Evolutionary conservation across 1,284 basidiomycete species (phyloP).

Genomic region (Xanthoconium separans): DNA sequence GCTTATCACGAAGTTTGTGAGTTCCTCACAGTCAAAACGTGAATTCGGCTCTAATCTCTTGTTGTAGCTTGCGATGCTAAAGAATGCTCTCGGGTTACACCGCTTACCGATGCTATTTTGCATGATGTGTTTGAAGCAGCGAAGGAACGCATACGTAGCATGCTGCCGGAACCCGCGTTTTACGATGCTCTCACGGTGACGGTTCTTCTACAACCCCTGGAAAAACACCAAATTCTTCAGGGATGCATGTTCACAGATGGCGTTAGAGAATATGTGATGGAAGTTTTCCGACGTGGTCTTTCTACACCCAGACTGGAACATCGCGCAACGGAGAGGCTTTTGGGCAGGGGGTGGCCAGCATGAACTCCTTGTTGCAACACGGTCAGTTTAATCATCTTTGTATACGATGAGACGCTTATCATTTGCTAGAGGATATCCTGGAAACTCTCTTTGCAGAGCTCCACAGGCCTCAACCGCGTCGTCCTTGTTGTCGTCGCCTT

Average conservation of each 20-base stretch:
- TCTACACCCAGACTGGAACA: conserved; percentile 9
- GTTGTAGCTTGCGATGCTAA: conserved; percentile 10
- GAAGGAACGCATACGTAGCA: conserved; percentile 4
- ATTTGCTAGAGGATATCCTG: no score
- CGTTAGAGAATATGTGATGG: conserved; percentile 1
- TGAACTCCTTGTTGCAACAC: conserved; percentile 21
- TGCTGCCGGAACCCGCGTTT: conserved; percentile 13
- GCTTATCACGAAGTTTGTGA: conserved; percentile 28
- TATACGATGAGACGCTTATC: no score
- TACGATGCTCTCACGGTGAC: conserved; percentile 18
- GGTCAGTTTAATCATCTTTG: conserved; percentile 9
- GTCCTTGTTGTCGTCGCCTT: no score
- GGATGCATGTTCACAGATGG: conserved; percentile 15
- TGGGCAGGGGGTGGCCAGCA: conserved; percentile 23
- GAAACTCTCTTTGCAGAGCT: no score
- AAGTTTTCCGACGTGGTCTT: neutral
- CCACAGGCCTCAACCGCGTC: no score
- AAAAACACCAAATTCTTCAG: conserved; percentile 16
- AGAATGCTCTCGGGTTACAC: neutral
- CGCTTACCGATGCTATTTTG: neutral
- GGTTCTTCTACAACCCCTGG: conserved; percentile 20
- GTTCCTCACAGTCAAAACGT: neutral
- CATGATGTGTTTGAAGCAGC: conserved; percentile 5
- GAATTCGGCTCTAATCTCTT: neutral
- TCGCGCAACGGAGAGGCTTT: conserved; percentile 12